Evolutionary conservation across 106 monocot species (phyloP).

Genomic region (Cymbidium sinense): DNA sequence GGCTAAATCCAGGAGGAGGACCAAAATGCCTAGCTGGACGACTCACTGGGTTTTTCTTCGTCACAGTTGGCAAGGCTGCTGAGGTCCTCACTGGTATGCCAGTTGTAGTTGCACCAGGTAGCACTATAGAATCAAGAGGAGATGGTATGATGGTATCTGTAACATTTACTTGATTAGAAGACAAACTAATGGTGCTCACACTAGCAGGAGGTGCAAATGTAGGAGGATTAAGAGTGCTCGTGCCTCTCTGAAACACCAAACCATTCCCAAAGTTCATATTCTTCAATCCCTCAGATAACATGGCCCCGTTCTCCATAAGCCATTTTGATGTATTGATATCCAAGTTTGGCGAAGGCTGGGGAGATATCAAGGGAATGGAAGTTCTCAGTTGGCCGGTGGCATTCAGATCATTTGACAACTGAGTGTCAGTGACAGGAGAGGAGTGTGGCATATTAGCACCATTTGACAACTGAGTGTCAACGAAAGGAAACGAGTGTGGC

Average conservation of each 20-base stretch:
- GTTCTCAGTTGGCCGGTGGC: conserved; percentile 5
- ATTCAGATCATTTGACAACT: conserved; percentile 22
- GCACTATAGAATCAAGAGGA: conserved; percentile 32
- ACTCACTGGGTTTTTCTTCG: conserved; percentile 70
- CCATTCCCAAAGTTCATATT: conserved; percentile 51
- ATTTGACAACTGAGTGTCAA: too few relatives aligned
- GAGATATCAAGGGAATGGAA: conserved; percentile 1
- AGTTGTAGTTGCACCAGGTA: conserved; percentile 21
- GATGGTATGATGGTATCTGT: conserved; percentile 34
- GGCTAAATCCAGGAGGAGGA: conserved; percentile 87
- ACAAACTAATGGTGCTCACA: neutral
- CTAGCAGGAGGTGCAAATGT: conserved; percentile 12
- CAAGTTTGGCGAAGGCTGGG: conserved; percentile 19
- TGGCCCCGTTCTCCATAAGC: conserved; percentile 34
- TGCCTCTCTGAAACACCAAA: conserved; percentile 19
- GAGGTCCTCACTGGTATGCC: conserved; percentile 22
- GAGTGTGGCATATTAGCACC: neutral
- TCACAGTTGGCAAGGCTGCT: conserved; percentile 13
- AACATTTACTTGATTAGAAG: conserved; percentile 16
- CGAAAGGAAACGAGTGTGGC: too few relatives aligned
- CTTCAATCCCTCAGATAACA: conserved; percentile 30
- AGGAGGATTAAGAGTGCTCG: conserved; percentile 14
- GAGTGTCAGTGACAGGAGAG: conserved; percentile 16
- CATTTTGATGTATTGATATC: conserved; percentile 41
- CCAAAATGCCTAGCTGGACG: conserved; percentile 71